Evolutionary conservation across 345 rosid species (phyloP).

Genomic region (Corymbia maculata): DNA sequence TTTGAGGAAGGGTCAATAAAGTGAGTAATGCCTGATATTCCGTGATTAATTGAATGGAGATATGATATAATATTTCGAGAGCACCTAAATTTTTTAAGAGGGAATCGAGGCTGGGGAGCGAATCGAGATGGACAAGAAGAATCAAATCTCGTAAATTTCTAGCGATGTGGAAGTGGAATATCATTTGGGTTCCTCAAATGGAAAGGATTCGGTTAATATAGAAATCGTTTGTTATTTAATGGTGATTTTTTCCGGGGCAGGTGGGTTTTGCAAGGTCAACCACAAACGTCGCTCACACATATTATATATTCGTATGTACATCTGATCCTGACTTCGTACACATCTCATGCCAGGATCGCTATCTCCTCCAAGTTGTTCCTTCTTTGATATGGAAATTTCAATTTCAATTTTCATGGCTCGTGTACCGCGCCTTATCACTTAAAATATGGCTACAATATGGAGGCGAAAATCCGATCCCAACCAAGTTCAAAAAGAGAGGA

Average conservation of each 20-base stretch:
- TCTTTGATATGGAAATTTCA: neutral
- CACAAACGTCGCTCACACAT: neutral
- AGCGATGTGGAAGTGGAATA: neutral
- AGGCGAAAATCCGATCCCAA: neutral
- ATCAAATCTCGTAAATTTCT: neutral
- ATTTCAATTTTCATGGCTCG: neutral
- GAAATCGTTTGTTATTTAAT: neutral
- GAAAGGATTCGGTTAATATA: neutral
- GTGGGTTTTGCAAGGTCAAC: neutral
- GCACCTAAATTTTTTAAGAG: neutral
- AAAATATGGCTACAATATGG: neutral
- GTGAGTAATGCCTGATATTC: neutral
- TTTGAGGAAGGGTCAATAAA: neutral
- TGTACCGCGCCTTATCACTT: neutral
- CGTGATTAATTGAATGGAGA: neutral
- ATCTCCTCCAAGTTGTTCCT: neutral
- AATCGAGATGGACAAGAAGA: neutral
- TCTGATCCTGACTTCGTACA: neutral
- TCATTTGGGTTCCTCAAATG: neutral
- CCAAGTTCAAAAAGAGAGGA: neutral
- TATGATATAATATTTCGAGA: neutral
- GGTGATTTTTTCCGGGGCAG: neutral
- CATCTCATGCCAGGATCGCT: neutral
- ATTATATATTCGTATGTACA: neutral
- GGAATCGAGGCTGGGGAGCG: neutral